Evolutionary conservation across 768 basidiomycete genomes (phyloP).

Genomic region (Boletus reticuloceps): DNA sequence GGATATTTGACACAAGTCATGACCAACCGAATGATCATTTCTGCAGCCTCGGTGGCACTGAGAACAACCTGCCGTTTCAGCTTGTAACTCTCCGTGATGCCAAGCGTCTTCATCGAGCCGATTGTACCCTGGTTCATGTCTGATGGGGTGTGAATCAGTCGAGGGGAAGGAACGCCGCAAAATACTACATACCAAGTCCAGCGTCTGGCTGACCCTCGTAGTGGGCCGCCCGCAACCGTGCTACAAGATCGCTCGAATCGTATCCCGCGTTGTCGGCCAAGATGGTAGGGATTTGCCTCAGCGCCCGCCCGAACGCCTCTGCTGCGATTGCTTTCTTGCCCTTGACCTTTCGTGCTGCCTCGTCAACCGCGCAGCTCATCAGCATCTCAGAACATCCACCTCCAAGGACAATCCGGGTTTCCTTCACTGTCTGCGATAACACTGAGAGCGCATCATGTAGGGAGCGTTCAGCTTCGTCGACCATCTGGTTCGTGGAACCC

Average conservation of each 20-base stretch:
- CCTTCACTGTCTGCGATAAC: conserved; percentile 95
- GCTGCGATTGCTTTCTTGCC: conserved; percentile 97
- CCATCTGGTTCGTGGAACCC: conserved; percentile 97
- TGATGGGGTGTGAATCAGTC: conserved; percentile 26
- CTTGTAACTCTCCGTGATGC: conserved; percentile 96
- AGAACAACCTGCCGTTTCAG: conserved; percentile 93
- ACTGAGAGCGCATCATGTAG: conserved; percentile 97
- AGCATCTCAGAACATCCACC: conserved; percentile 99
- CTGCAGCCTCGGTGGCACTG: conserved; percentile 93
- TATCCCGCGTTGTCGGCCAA: conserved; percentile 97
- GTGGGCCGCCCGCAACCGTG: conserved; percentile 87
- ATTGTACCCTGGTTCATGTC: conserved; percentile 89
- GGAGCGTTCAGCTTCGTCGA: conserved; percentile 97
- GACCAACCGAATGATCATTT: conserved; percentile 93
- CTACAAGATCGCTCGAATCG: conserved; percentile 94
- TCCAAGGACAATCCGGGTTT: conserved; percentile 90
- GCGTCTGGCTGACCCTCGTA: conserved; percentile 85
- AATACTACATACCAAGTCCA: conserved; percentile 70
- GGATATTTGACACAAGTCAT: not conserved
- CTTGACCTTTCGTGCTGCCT: conserved; percentile 75
- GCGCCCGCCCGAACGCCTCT: conserved; percentile 85
- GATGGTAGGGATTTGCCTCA: conserved; percentile 94
- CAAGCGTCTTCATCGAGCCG: conserved; percentile 83
- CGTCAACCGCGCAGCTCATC: conserved; percentile 94
- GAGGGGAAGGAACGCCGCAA: not conserved